Evolutionary conservation across 2,329 filamentous ascomycete genomes (phyloP).

Genomic region (Cladosporium sp.): DNA sequence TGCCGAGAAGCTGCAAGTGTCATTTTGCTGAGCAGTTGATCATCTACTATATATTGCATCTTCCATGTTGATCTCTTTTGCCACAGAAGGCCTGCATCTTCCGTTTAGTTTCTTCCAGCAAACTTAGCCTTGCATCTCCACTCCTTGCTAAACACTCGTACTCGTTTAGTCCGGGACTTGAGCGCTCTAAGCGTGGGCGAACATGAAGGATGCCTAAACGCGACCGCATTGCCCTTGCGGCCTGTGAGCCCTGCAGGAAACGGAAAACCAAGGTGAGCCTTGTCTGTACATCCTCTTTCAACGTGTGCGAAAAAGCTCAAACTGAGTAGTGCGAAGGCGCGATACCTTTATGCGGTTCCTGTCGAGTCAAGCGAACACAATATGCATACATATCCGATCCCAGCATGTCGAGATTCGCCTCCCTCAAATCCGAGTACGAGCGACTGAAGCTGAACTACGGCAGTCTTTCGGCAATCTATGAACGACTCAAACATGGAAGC

Average conservation of each 20-base stretch:
- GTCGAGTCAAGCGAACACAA: background rate
- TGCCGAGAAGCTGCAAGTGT: too few species aligned
- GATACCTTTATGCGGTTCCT: background rate
- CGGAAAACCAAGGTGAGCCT: background rate
- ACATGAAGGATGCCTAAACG: background rate
- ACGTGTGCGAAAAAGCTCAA: background rate
- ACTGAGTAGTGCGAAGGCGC: background rate
- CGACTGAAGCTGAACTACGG: background rate
- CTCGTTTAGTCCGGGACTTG: too few species aligned
- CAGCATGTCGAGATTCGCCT: background rate
- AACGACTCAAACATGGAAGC: background rate
- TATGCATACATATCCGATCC: slow-evolving; percentile 11
- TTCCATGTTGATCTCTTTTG: too few species aligned
- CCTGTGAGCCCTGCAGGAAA: background rate
- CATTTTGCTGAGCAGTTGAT: too few species aligned
- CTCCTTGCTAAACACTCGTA: too few species aligned
- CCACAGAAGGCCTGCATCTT: too few species aligned
- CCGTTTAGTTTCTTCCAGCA: too few species aligned
- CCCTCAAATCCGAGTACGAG: slow-evolving; percentile 1
- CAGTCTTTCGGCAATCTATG: background rate
- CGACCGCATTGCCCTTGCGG: background rate
- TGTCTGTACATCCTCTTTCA: background rate
- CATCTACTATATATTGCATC: too few species aligned
- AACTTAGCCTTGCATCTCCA: too few species aligned
- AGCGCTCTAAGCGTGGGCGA: too few species aligned